phyloP scores from a whole-genome alignment of 2,329 filamentous ascomycete genomes.

The Volutella citrinella region DNA sequence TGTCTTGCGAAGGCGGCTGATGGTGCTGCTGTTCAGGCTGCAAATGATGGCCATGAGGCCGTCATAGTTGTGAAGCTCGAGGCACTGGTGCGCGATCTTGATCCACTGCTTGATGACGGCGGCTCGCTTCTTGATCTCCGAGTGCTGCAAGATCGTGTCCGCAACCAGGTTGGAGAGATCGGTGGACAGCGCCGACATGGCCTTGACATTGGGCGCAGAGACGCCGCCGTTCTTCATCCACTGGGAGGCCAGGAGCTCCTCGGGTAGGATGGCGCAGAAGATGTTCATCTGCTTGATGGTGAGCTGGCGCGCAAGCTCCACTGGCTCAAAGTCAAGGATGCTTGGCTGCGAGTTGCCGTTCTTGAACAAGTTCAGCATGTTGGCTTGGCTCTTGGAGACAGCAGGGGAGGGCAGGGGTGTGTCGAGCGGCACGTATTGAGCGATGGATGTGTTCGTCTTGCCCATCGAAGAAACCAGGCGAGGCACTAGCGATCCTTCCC shows the following conservation, averaged over 20 bases:
- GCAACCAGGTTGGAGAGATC: slow-evolving; percentile 90
- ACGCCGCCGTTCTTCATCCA: slow-evolving; percentile 88
- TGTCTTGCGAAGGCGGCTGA: slow-evolving; percentile 81
- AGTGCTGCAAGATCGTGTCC: slow-evolving; percentile 82
- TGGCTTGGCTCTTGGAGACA: slow-evolving; percentile 74
- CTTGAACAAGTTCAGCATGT: slow-evolving; percentile 71
- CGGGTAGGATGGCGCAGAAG: slow-evolving; percentile 87
- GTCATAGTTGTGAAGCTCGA: slow-evolving; percentile 93
- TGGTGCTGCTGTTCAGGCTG: slow-evolving; percentile 87
- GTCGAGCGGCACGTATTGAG: slow-evolving; percentile 68
- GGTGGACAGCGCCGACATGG: slow-evolving; percentile 89
- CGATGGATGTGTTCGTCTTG: slow-evolving; percentile 76
- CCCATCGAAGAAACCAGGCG: slow-evolving; percentile 81
- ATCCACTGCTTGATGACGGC: slow-evolving; percentile 96
- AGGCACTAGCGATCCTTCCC: slow-evolving; percentile 73
- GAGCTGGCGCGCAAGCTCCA: slow-evolving; percentile 88
- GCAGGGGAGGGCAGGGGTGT: slow-evolving; percentile 66
- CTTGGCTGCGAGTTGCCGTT: slow-evolving; percentile 65
- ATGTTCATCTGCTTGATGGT: slow-evolving; percentile 89
- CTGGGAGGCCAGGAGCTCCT: slow-evolving; percentile 86
- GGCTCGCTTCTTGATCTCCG: slow-evolving; percentile 92
- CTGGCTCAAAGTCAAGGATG: slow-evolving; percentile 85
- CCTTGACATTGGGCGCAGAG: slow-evolving; percentile 83
- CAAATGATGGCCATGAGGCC: slow-evolving; percentile 96
- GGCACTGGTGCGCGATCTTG: slow-evolving; percentile 83